Evolutionary conservation across 192 early-diverging fungal genomes (phyloP).

Genomic region (Gonapodya sp.): DNA sequence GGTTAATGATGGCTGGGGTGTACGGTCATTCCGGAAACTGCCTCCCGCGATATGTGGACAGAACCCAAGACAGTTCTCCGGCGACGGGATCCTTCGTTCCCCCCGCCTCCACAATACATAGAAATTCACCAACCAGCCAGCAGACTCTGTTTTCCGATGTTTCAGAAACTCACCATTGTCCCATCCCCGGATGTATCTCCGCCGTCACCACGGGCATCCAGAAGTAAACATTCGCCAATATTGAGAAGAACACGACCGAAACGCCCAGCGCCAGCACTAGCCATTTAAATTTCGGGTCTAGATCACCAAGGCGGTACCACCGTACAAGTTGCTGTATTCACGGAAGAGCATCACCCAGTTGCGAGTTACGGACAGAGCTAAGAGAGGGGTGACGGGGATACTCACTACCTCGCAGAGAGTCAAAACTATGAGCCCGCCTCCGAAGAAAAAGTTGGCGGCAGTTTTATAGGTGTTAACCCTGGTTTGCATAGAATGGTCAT

Average conservation of each 20-base stretch:
- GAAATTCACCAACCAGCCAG: not conserved
- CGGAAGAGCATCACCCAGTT: too few species aligned
- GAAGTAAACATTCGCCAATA: conserved; percentile 36
- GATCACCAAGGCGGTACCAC: conserved; percentile 44
- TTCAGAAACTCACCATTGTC: not conserved
- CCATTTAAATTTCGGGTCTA: conserved; percentile 35
- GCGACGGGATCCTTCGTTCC: not conserved
- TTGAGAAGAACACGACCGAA: conserved; percentile 24
- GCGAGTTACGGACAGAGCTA: not conserved
- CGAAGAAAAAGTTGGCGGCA: conserved; percentile 1
- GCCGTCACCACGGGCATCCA: conserved; percentile 12
- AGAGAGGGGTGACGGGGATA: not conserved
- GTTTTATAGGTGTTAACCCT: not conserved
- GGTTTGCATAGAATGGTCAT: too few species aligned
- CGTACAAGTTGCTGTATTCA: conserved; percentile 13
- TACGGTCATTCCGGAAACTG: too few species aligned
- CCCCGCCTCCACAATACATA: not conserved
- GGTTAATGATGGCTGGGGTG: not conserved
- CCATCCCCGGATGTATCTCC: not conserved
- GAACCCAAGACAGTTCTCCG: not conserved
- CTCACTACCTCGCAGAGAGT: not conserved
- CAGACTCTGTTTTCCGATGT: not conserved
- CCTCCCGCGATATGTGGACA: too few species aligned
- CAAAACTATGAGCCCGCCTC: not conserved
- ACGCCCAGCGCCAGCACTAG: conserved; percentile 26